Conservation (phyloP, 306 rosid species). For the Prunus fruticosa region DNA sequence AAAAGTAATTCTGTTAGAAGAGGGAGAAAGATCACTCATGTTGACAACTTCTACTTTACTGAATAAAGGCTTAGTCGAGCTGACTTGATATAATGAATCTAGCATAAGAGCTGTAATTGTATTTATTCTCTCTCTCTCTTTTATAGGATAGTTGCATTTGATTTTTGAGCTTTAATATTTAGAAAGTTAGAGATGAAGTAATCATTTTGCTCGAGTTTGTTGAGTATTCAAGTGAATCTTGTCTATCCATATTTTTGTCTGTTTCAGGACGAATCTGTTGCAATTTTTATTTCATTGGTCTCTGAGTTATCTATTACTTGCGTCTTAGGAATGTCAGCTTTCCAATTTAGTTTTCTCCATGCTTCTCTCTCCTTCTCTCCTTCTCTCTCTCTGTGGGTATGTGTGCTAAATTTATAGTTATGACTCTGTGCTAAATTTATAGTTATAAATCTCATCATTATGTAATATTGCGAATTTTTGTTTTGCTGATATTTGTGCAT, state of each 20-base stretch:
- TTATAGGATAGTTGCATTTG: neutral
- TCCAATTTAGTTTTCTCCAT: neutral
- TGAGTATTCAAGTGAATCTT: neutral
- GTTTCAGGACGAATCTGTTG: neutral
- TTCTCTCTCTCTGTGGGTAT: neutral
- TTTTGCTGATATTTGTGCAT: constrained; percentile 14
- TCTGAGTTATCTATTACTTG: neutral
- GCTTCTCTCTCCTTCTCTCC: neutral
- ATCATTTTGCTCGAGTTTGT: neutral
- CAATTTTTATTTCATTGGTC: neutral
- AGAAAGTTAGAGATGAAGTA: neutral
- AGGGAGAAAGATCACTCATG: neutral
- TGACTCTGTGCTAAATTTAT: neutral
- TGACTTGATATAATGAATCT: neutral
- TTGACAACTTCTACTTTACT: neutral
- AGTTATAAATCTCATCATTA: neutral
- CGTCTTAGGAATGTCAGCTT: neutral
- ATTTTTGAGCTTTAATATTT: neutral
- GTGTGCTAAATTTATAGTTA: neutral
- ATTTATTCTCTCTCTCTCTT: neutral
- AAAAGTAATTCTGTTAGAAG: neutral
- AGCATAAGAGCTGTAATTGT: neutral
- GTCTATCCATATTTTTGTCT: neutral
- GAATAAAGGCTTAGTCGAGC: neutral
- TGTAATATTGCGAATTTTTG: neutral